A percentile compares a stretch with the other conserved stretches of the same genome.
Conservation (phyloP, 345 rosid species). For the Bruguiera parviflora region DNA sequence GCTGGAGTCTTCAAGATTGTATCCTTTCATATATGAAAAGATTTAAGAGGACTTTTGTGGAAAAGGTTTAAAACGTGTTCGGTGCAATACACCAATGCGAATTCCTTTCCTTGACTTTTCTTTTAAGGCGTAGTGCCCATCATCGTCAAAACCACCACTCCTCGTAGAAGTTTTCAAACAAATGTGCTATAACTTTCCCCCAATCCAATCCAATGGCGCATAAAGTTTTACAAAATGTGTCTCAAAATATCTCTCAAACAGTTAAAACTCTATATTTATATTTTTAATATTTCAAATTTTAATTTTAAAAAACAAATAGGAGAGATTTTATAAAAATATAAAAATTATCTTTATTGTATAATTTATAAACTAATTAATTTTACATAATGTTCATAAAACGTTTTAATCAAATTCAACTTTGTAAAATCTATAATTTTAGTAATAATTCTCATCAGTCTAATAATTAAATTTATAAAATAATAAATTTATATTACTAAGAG, state of each 20-base stretch:
- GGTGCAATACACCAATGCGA: neutral
- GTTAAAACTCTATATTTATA: too few relatives aligned
- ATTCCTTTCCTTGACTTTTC: neutral
- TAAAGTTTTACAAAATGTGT: neutral
- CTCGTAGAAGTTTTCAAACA: neutral
- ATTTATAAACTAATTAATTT: too few relatives aligned
- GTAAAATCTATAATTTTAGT: neutral
- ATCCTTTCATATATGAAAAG: slow-evolving; percentile 3
- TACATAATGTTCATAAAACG: neutral
- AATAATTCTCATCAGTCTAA: neutral
- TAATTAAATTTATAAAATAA: too few relatives aligned
- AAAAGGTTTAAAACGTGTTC: slow-evolving; percentile 2
- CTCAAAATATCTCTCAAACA: too few relatives aligned
- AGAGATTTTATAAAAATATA: too few relatives aligned
- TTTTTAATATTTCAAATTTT: too few relatives aligned
- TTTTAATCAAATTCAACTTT: slow-evolving; percentile 2
- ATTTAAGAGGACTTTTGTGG: neutral
- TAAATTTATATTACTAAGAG: too few relatives aligned
- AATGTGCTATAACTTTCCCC: neutral
- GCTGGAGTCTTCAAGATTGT: neutral
- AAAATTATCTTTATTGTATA: too few relatives aligned
- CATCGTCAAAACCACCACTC: neutral
- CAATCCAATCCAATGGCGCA: neutral
- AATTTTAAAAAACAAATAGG: too few relatives aligned
- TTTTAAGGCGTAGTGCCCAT: neutral